Percentiles rank a stretch among this genome's conserved stretches.
Conservation (phyloP, 2,329 filamentous ascomycete species). For the Drechslerella coelobrocha region DNA sequence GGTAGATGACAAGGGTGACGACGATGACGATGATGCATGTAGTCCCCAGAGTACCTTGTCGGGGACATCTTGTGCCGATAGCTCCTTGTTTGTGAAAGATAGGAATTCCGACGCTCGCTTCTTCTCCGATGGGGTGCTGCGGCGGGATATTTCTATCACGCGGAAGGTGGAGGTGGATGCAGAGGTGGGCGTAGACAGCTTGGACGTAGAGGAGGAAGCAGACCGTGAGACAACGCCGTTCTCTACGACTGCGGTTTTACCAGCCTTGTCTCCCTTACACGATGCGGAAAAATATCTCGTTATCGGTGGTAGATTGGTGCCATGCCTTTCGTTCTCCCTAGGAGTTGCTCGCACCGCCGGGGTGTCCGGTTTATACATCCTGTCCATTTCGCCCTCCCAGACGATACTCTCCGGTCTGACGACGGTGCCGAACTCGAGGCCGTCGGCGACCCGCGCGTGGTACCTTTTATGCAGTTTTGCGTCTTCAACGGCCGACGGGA, state of each 20-base stretch:
- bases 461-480: constrained; percentile 69
- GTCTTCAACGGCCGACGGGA: constrained; percentile 68
- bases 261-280: constrained; percentile 14
- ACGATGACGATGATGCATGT: too few species aligned
- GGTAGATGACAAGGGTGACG: constrained; percentile 2
- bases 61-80: constrained; percentile 66
- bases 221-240: neutral
- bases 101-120: constrained; percentile 66
- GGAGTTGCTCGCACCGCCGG: neutral
- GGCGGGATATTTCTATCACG: constrained; percentile 67
- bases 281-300: constrained; percentile 23
- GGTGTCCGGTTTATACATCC: neutral
- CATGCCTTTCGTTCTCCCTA: constrained; percentile 21
- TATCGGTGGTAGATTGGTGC: constrained; percentile 10
- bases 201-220: neutral
- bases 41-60: constrained; percentile 67
- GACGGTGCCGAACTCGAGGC: constrained; percentile 65
- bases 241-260: constrained; percentile 11
- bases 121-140: constrained; percentile 63
- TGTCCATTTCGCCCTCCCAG: constrained; percentile 29
- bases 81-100: constrained; percentile 68
- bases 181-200: neutral
- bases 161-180: constrained; percentile 55
- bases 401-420: constrained; percentile 21
- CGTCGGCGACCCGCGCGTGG: constrained; percentile 68